Evolutionary conservation across 169 alveolate species (phyloP), one percentile per base, ranked within the genome.

Genomic region (Blepharisma undulans): DNA sequence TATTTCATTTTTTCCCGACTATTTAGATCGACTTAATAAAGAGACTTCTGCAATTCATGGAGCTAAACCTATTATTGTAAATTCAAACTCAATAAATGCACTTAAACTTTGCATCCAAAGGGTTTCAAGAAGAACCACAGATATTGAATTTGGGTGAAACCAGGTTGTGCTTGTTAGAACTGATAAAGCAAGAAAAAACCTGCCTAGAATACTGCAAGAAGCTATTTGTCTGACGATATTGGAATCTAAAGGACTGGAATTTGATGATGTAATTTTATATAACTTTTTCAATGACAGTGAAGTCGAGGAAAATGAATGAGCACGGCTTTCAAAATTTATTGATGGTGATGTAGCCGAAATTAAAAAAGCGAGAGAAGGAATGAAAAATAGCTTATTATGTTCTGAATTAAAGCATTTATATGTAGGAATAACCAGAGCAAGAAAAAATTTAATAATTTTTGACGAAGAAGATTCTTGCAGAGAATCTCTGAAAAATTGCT

Each of bases 341-440:
- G 10, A 4, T 6, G 10, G 10, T 6, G 30, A 22, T 22, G 10
- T 92, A 33, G 90, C 91, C 22, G 92, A 94, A 18, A 81, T 92
- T 80, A 95, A 96, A 89, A 94, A 93, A 90, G 34, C 93, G 92
- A 16, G 94, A 94, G 34, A 88, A 94, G 25, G 90, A 92, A 80
- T n/a, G n/a, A 78, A 78, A 78, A 19, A 25, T 6, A 19, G 60
- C 25, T 18, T 82, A 10, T 77, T 59, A 18, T 97, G 98, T 74
- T 89, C 96, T 32, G 98, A 96, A 84, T 84, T 97, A 27, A 97
- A 97, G 90, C 95, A 94, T 72, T 92, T 97, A 76, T 97, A 96
- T 95, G 99, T 97, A 12, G 98, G 98, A 30, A 91, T 96, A 30
- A 97, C 99, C 29, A 92, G 99, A 92, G 96, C 98, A 1, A 95